Base-by-base conservation (phyloP, 305 asterid genomes). In the Solanum aculeatissimum region DNA sequence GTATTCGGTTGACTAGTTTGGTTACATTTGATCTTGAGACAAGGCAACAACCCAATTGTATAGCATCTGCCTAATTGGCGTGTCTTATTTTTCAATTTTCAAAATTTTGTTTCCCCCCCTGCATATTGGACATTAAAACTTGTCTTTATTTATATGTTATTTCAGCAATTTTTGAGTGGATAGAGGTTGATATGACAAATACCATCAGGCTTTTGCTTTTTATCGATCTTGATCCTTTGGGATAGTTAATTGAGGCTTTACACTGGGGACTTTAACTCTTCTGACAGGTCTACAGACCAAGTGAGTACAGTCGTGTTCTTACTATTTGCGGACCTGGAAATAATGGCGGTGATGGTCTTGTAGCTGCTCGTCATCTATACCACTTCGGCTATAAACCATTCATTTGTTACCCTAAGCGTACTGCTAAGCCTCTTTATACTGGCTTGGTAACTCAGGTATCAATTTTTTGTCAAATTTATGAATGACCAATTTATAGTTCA, bases 341-440 rank as follows among this genome's bases (percentile, higher is more conserved):
- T 86, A 96, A 96, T 89, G 98, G 98, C 32, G 99, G 98, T 23
- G 98, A 95, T 88, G 98, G 99, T 79, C 98, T 96, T 86, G 99
- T 96, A 32, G 99, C 97, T 86, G 98, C 97, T 89, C 98, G 99
- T 60, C 99, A 95, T 89, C 91, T 96, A 88, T 89, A 90, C 89
- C 98, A 94, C 89, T 96, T 96, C 83, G 98, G 99, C 27, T 96
- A 93, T 81, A 90, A 89, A 84, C 98, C 94, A n/a, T 91, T 62
- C 86, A 77, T 96, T 83, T 96, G 97, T 89, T 96, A 96, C 87
- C 98, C 99, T 27, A 93, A 93, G 87, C 97, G 91, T 84, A 92
- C 98, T 45, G 89, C 92, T 40, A 95, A 94, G 88, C 88, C 95
- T 86, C 97, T 94, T 78, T 93, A 93, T 83, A 87, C 69, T 85